Evolutionary conservation across 192 early-diverging fungal species (phyloP).

Genomic region (Entomortierella lignicola): DNA sequence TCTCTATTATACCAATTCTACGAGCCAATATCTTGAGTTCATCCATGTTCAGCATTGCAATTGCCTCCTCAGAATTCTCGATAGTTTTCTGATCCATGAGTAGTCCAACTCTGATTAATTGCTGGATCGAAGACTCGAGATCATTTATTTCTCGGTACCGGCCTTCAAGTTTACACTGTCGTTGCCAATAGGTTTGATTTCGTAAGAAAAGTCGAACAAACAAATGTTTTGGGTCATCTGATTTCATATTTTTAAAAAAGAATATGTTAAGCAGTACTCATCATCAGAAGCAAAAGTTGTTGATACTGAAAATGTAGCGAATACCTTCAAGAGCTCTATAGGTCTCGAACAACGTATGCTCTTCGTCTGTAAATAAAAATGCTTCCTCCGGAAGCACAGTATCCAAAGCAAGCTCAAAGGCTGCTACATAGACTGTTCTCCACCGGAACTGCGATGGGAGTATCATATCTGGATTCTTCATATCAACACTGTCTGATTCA

Average conservation of each 20-base stretch:
- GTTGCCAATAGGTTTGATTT: constrained; percentile 54
- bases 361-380: constrained; percentile 56
- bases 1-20: constrained; percentile 19
- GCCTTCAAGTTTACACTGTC: constrained; percentile 33
- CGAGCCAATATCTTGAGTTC: constrained; percentile 50
- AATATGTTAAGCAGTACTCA: no score
- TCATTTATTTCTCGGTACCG: constrained; percentile 41
- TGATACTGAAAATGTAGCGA: no score
- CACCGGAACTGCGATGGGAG: constrained; percentile 25
- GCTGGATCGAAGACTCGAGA: constrained; percentile 22
- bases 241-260: neutral
- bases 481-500: constrained; percentile 5
- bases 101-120: constrained; percentile 24
- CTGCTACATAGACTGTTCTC: constrained; percentile 60
- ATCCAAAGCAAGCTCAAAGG: constrained; percentile 51
- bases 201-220: constrained; percentile 57
- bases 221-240: constrained; percentile 56
- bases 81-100: constrained; percentile 34
- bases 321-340: constrained; percentile 46
- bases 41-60: constrained; percentile 34
- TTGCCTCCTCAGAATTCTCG: constrained; percentile 19
- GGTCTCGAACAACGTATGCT: constrained; percentile 44
- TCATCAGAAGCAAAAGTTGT: no score
- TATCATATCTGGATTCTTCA: constrained; percentile 1
- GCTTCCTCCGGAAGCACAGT: constrained; percentile 56